phyloP scores from a whole-genome alignment of 805 yeast species.

The Millerozyma miso region DNA sequence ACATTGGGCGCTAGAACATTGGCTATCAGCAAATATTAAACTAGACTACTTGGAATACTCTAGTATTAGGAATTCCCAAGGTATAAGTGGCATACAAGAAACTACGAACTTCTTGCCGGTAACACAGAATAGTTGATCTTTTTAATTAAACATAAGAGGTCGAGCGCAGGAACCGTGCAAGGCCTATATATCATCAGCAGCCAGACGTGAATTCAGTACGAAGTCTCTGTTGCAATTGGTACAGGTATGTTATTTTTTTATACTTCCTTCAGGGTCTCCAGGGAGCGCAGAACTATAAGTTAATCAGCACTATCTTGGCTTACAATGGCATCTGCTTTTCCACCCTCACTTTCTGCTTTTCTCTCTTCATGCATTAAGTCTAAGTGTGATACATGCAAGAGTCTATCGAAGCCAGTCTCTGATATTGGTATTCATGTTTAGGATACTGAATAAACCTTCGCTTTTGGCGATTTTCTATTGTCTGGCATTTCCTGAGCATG shows the following conservation, averaged over 20 bases:
- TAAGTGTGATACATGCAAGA: too few relatives aligned
- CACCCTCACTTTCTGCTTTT: too few relatives aligned
- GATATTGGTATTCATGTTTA: too few relatives aligned
- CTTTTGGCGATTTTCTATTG: too few relatives aligned
- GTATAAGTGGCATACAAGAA: background rate
- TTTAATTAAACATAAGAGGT: background rate
- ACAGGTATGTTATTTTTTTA: background rate
- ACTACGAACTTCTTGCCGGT: background rate
- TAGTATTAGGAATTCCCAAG: background rate
- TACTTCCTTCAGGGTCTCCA: too few relatives aligned
- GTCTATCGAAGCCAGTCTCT: too few relatives aligned
- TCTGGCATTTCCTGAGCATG: too few relatives aligned
- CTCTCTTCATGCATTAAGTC: too few relatives aligned
- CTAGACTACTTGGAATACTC: background rate
- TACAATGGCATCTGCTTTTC: too few relatives aligned
- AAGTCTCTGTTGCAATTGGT: background rate
- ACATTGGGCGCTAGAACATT: background rate
- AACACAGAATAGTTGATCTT: background rate
- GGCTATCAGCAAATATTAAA: background rate
- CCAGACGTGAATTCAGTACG: background rate
- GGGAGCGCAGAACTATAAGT: too few relatives aligned
- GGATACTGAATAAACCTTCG: too few relatives aligned
- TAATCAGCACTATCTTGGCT: too few relatives aligned
- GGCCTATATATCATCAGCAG: background rate
- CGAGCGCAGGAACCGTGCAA: background rate